These are phyloP conservation scores for Phellopilus nigrolimitatus DNA, from an alignment of 1,284 basidiomycete species.

Conservation along the genomic window DNA sequence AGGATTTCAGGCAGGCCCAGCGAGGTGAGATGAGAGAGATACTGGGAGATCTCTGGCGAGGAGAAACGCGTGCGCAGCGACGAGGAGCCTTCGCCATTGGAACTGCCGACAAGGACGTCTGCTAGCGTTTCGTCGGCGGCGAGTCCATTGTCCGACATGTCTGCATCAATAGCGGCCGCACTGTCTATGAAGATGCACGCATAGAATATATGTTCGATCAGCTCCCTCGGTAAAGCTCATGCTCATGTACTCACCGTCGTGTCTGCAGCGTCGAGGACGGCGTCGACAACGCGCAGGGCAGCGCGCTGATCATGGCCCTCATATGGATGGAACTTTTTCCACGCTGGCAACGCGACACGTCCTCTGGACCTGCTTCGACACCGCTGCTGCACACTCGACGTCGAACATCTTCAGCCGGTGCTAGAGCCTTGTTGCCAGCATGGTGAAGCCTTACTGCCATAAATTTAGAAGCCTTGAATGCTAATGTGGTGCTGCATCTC, in stretches of 20 bases:
- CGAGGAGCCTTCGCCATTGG: slow-evolving; percentile 2
- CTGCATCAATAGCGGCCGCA: not conserved
- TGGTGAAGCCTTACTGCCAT: not conserved
- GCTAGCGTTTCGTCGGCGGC: slow-evolving; percentile 4
- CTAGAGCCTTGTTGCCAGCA: not conserved
- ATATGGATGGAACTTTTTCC: not conserved
- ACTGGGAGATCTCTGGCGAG: slow-evolving; percentile 32
- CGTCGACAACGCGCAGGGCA: not conserved
- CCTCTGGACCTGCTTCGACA: not conserved
- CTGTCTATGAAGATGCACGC: too few species aligned
- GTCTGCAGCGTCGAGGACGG: not conserved
- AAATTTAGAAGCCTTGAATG: not conserved
- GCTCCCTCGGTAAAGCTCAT: too few species aligned
- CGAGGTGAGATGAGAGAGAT: slow-evolving; percentile 60
- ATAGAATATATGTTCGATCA: too few species aligned
- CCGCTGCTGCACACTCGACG: not conserved
- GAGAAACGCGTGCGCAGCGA: slow-evolving; percentile 7
- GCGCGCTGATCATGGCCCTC: not conserved
- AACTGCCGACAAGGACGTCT: slow-evolving; percentile 9
- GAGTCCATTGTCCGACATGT: slow-evolving; percentile 6
- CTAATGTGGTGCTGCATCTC: not conserved
- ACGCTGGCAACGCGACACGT: slow-evolving; percentile 7
- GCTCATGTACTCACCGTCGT: not conserved
- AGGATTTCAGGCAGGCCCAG: slow-evolving; percentile 63
- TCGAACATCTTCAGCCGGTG: not conserved